Evolutionary conservation across 768 basidiomycete species (phyloP).

Genomic region (Hydnum rufescens): DNA sequence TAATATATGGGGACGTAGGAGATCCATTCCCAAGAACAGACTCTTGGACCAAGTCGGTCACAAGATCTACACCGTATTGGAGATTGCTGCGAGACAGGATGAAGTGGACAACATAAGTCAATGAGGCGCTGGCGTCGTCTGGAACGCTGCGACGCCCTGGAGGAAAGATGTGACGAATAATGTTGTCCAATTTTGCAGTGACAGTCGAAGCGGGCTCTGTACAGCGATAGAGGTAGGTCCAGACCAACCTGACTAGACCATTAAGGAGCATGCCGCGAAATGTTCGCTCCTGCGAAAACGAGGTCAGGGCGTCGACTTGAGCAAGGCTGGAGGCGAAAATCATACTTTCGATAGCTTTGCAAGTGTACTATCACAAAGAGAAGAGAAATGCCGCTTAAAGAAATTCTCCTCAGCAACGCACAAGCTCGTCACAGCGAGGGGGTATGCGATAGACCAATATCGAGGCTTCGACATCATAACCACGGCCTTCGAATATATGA

Average conservation of each 20-base stretch:
- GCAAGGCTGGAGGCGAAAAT: slow-evolving; percentile 26
- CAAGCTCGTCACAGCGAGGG: slow-evolving; percentile 59
- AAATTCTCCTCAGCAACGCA: slow-evolving; percentile 76
- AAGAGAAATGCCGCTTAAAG: slow-evolving; percentile 65
- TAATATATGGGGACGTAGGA: slow-evolving; percentile 23
- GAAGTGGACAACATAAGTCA: slow-evolving; percentile 65
- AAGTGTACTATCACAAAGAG: slow-evolving; percentile 35
- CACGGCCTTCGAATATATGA: slow-evolving; percentile 59
- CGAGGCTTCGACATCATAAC: slow-evolving; percentile 76
- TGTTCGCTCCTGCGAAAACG: slow-evolving; percentile 50
- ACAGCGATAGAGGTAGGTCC: slow-evolving; percentile 93
- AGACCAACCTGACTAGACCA: slow-evolving; percentile 62
- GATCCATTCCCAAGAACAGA: slow-evolving; percentile 12
- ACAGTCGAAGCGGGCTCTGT: slow-evolving; percentile 65
- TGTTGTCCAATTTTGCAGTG: slow-evolving; percentile 53
- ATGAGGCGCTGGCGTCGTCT: slow-evolving; percentile 60
- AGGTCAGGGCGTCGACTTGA: slow-evolving; percentile 5
- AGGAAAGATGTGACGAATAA: slow-evolving; percentile 67
- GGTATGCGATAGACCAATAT: slow-evolving; percentile 78
- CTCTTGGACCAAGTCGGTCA: slow-evolving; percentile 65
- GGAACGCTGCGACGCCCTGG: slow-evolving; percentile 36
- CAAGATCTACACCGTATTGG: slow-evolving; percentile 67
- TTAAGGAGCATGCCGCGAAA: slow-evolving; percentile 55
- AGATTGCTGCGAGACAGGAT: slow-evolving; percentile 54
- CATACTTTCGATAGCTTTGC: slow-evolving; percentile 56